Evolutionary conservation across 768 basidiomycete genomes (phyloP).

Genomic region (Hortiboletus flavorubellus): DNA sequence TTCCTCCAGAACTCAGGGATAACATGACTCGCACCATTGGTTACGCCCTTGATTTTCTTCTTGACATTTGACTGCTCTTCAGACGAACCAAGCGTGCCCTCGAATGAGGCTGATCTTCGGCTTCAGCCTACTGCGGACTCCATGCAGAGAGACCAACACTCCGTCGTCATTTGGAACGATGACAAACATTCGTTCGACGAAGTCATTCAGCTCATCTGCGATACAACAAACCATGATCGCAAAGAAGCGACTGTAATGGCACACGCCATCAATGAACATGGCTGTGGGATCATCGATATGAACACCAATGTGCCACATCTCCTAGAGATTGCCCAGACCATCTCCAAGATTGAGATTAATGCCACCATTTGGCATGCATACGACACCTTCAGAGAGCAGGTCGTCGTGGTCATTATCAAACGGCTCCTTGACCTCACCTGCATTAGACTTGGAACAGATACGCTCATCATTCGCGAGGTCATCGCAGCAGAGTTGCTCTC

Average conservation of each 20-base stretch:
- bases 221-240: conserved; percentile 45
- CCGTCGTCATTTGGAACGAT: conserved; percentile 91
- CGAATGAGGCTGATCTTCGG: conserved; percentile 65
- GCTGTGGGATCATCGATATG: conserved; percentile 82
- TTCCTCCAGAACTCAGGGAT: conserved; percentile 68
- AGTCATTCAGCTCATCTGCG: conserved; percentile 69
- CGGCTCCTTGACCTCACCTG: conserved; percentile 82
- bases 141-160: conserved; percentile 74
- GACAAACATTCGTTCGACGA: conserved; percentile 95
- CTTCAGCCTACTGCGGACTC: conserved; percentile 75
- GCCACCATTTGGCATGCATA: conserved; percentile 84
- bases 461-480: conserved; percentile 65
- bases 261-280: conserved; percentile 68
- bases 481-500: conserved; percentile 71
- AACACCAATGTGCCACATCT: conserved; percentile 49
- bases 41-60: conserved; percentile 77
- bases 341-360: conserved; percentile 86
- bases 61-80: conserved; percentile 83
- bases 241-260: conserved; percentile 58
- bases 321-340: conserved; percentile 73
- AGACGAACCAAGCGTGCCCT: conserved; percentile 65
- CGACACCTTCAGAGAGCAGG: conserved; percentile 87
- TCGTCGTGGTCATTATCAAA: conserved; percentile 78
- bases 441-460: conserved; percentile 66
- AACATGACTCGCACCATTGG: conserved; percentile 70